Evolutionary conservation across 2,329 filamentous ascomycete genomes (phyloP).

Genomic region (Sporothrix dimorphospora): DNA sequence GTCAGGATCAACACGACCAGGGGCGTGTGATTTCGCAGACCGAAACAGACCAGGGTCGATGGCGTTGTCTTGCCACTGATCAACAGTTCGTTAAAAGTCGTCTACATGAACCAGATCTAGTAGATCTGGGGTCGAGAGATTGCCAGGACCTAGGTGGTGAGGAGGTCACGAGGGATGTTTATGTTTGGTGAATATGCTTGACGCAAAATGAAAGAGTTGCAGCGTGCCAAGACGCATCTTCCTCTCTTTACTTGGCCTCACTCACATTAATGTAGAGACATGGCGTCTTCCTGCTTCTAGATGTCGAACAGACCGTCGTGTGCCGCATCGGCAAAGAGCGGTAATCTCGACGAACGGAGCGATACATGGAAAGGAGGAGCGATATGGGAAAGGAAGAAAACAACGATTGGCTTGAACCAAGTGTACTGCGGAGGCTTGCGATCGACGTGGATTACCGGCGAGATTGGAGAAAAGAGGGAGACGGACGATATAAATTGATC

Average conservation of each 20-base stretch:
- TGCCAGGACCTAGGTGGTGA: background rate
- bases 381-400: background rate
- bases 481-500: background rate
- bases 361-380: background rate
- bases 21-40: background rate
- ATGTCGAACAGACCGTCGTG: slow-evolving; percentile 1
- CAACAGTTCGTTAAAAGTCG: background rate
- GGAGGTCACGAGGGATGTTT: too few relatives aligned
- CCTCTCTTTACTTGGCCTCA: background rate
- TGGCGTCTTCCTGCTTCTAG: slow-evolving; percentile 15
- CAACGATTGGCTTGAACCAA: background rate
- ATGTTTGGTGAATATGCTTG: too few relatives aligned
- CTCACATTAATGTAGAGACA: background rate
- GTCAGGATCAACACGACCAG: background rate
- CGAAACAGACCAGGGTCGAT: too few relatives aligned
- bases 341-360: background rate
- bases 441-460: slow-evolving; percentile 1
- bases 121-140: background rate
- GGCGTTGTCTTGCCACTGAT: too few relatives aligned
- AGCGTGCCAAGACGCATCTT: background rate
- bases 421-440: background rate
- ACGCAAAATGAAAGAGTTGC: too few relatives aligned
- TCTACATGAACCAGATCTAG: background rate
- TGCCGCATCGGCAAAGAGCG: background rate
- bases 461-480: background rate